phyloP scores from a whole-genome alignment of 1,139 yeast genomes.

The Yamadazyma mexicana region DNA sequence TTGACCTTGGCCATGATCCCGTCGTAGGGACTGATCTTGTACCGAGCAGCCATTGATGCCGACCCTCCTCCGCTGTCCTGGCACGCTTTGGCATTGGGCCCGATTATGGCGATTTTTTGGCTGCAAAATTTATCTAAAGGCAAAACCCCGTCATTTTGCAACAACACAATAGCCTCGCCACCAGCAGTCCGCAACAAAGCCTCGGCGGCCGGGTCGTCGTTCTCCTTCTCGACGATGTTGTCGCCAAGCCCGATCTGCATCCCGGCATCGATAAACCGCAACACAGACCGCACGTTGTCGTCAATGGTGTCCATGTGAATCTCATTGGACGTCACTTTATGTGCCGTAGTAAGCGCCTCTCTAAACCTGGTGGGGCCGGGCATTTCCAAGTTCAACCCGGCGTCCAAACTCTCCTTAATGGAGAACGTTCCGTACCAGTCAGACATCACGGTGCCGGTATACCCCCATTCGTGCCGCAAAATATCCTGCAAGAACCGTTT shows the following conservation, averaged over 20 bases:
- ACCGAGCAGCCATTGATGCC: conserved; percentile 32
- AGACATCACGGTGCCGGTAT: conserved; percentile 56
- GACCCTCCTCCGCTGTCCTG: conserved; percentile 41
- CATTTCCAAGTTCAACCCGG: conserved; percentile 65
- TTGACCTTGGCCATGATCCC: conserved; percentile 28
- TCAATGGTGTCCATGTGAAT: conserved; percentile 33
- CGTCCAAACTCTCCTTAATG: conserved; percentile 44
- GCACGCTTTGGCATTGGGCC: conserved; percentile 36
- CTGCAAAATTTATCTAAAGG: conserved; percentile 34
- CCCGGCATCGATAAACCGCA: conserved; percentile 46
- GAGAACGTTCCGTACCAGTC: conserved; percentile 68
- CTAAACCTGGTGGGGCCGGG: conserved; percentile 60
- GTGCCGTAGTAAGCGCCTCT: conserved; percentile 35
- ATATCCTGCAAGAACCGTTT: conserved; percentile 41
- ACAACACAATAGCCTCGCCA: conserved; percentile 51
- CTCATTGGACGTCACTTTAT: conserved; percentile 35
- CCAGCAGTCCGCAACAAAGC: conserved; percentile 47
- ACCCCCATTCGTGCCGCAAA: conserved; percentile 56
- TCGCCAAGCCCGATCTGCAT: conserved; percentile 43
- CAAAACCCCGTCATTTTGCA: conserved; percentile 50
- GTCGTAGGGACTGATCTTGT: conserved; percentile 34
- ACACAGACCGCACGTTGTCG: conserved; percentile 46
- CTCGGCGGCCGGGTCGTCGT: conserved; percentile 46
- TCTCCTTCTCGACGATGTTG: conserved; percentile 36
- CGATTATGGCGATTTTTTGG: conserved; percentile 35